Base-by-base conservation (phyloP, 2,329 filamentous ascomycete species). In the Mollisia scopiformis region DNA sequence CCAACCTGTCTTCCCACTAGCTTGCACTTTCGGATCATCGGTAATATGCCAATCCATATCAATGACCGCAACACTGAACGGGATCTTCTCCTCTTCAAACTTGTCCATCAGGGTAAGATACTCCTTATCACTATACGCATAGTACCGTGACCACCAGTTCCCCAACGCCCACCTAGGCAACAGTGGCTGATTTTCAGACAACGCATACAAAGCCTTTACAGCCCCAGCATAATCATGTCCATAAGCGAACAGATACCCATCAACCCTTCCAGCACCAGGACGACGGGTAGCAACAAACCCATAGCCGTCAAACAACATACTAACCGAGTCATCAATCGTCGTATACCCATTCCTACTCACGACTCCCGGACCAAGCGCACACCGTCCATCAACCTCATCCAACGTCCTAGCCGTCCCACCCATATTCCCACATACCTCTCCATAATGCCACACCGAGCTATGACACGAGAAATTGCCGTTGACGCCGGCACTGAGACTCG, bases 21-120 rank as follows among this genome's bases (percentile, higher is more conserved):
- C 56, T 76, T 72, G 11, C 71, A 73, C n/a, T 79, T 75, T n/a
- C 71, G 71, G 6, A 11, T 81, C 79, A 1, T 78, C 70, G 1
- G 87, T 84, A 46, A 81, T 71, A 72, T 88, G 86, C 86, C 86
- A 88, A 69, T 88, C 86, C 85, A 88, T 88, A 67, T 89, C 86
- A 3, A 88, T 72, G 0, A 88, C 84, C 1, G 80, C 84, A 6
- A 87, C 84, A 5, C 79, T 83, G 37, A 88, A 74, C 0, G 86
- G 86, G 6, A 88, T 79, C 0, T 77, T 71, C 25, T 82, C 73
- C 8, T 74, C 71, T 4, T 75, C 69, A 64, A 88, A 88, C 53
- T 78, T 76, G 57, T 86, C 82, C 77, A 88, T 83, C 16, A 89
- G 75, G 14, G 74, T 72, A 2, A 87, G 62, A 66, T 88, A 88